phyloP scores from a whole-genome alignment of 768 basidiomycete species.

The Xerocomus brunneocitrinus region DNA sequence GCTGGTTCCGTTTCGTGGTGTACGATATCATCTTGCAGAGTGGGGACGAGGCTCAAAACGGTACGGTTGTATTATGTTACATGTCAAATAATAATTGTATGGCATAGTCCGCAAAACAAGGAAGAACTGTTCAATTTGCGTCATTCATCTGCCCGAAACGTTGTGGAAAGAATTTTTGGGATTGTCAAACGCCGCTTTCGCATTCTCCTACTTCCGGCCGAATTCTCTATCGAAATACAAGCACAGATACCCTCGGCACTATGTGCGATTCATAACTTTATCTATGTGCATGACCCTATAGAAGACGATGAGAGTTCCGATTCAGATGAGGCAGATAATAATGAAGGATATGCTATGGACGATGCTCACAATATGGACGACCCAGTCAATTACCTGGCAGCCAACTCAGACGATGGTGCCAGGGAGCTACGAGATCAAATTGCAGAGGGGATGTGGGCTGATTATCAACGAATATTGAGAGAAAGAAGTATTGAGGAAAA shows the following conservation, averaged over 20 bases:
- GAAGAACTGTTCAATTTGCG: neutral
- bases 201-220: neutral
- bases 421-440: neutral
- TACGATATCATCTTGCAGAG: constrained; percentile 26
- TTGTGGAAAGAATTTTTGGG: neutral
- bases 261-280: neutral
- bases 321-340: neutral
- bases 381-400: too few species aligned
- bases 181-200: neutral
- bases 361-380: neutral
- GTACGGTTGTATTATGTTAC: neutral
- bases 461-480: neutral
- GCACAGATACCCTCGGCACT: neutral
- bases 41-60: neutral
- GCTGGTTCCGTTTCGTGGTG: constrained; percentile 35
- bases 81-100: neutral
- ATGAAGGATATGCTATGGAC: neutral
- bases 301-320: neutral
- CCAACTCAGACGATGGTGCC: too few species aligned
- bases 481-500: neutral
- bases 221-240: constrained; percentile 16
- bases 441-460: neutral
- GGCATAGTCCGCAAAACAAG: neutral
- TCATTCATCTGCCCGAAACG: neutral
- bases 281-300: neutral